Evolutionary conservation across 768 basidiomycete species (phyloP).

Genomic region (Boletus bicolor): DNA sequence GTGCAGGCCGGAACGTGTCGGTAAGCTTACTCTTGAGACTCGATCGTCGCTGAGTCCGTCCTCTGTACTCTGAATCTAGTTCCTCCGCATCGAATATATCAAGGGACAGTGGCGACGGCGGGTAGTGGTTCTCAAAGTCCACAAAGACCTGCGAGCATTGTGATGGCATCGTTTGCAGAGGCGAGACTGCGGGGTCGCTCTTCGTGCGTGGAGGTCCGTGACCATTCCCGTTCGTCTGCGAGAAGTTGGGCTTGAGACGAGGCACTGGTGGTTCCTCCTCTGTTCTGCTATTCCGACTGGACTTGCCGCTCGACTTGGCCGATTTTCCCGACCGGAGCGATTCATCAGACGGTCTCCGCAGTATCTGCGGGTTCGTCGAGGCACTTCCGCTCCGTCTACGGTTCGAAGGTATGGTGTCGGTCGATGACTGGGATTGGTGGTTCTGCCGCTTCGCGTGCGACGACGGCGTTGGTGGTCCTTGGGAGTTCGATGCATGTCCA

Average conservation of each 20-base stretch:
- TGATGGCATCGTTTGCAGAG: conserved; percentile 20
- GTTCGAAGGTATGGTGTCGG: conserved; percentile 17
- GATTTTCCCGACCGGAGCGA: conserved; percentile 43
- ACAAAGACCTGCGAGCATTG: conserved; percentile 28
- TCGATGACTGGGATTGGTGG: conserved; percentile 31
- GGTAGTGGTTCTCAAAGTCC: conserved; percentile 23
- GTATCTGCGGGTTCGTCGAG: conserved; percentile 16
- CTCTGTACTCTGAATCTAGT: conserved; percentile 24
- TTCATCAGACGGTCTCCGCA: conserved; percentile 36
- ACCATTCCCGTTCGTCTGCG: conserved; percentile 12
- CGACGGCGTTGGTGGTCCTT: conserved; percentile 17
- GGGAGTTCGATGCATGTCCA: conserved; percentile 27
- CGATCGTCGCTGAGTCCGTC: conserved; percentile 27
- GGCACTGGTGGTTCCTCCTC: conserved; percentile 31
- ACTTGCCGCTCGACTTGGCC: conserved; percentile 30
- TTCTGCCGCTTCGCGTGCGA: conserved; percentile 21
- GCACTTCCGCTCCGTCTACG: conserved; percentile 31
- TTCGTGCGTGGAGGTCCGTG: conserved; percentile 40
- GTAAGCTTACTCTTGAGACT: conserved; percentile 34
- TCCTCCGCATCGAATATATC: conserved; percentile 26
- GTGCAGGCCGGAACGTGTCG: conserved; percentile 30
- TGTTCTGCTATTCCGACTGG: conserved; percentile 26
- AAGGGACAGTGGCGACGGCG: conserved; percentile 29
- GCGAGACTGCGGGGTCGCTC: conserved; percentile 45
- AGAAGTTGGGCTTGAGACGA: conserved; percentile 29